Base-by-base conservation (phyloP, 2,329 filamentous ascomycete genomes). In the Leptodontidium sp. region DNA sequence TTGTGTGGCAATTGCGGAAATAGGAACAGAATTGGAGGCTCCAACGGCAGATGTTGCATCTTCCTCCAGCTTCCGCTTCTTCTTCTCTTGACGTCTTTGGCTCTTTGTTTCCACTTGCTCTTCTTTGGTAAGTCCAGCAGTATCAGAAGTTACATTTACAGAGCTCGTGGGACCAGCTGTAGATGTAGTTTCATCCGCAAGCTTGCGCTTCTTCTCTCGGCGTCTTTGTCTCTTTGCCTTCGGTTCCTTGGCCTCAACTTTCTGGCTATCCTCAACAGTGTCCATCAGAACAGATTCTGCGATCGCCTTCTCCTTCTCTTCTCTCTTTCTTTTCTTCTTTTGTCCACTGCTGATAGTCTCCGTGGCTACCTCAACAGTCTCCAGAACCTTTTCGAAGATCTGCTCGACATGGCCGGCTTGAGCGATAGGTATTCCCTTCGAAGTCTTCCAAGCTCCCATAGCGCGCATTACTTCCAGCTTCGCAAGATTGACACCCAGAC, bases 391-490 rank as follows among this genome's bases (percentile, higher is more conserved):
- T 11, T 47, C 64, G 15, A 61, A 43, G 12, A 32, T 53, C 21
- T 35, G 32, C 3, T 62, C 53, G 5, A 45, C 9, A 11, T 45
- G n/a, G 1, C 24, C 49, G 29, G 45, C 24, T 24, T 26, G 45
- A 29, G 21, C 57, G 45, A 68, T 12, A 21, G n/a, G 15, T 11
- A 64, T 12, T 29, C 50, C 66, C 35, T 61, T 65, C 11, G 17
- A n/a, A n/a, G 21, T 40, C 55, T 62, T 68, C 66, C 66, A 68
- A 17, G 24, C 15, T n/a, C 50, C 55, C 53, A 67, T 52, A 47
- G 64, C 47, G 40, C 65, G 61, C 64, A 61, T 61, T 1, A 66
- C 70, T 29, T 72, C 68, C 1, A 70, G 14, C 43, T 50, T 62
- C 4, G 72, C 68, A 4, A 57, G 29, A 21, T 64, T 45, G 8